Base-by-base conservation (phyloP, 305 asterid genomes). In the Striga hermonthica region DNA sequence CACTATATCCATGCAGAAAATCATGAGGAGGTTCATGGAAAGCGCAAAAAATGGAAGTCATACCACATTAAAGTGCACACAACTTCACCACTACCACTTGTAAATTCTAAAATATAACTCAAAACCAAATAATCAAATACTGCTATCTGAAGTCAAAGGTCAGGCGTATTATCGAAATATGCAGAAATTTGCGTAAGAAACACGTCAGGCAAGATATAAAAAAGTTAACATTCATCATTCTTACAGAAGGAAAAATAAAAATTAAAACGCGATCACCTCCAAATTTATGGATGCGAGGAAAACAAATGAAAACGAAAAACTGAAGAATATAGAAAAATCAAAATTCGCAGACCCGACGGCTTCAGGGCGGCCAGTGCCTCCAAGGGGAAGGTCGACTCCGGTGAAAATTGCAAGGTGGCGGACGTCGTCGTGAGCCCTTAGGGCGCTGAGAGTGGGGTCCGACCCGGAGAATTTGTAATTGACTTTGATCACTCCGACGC, bases 311-410 rank as follows among this genome's bases (percentile, higher is more conserved):
- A 34, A 70, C 49, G 57, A 31, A 60, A 22, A 53, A 55, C 34
- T 35, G 45, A 37, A 52, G 14, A 54, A 67, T 28, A 0, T 0
- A 34, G 3, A n/a, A 22, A 22, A 52, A 16, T 12, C n/a, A 53
- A 12, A 62, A 37, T 6, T 0, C 3, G 31, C 83, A 16, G 55
- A 91, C 98, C 98, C 98, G 65, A 90, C 86, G 59, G 95, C 73
- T 67, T 91, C 98, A 22, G 98, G 96, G 39, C 98, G 98, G 12
- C 96, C 96, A 53, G 90, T 89, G 64, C 96, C 96, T 2, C 98
- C 98, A 45, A 91, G 88, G 4, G 96, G 98, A 57, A 91, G 83
- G 90, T 91, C 96, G 70, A 91, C 96, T 76, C 96, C 98, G 79
- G 96, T 83, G 73, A 81, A 75, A 65, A 84, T 81, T 56, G 85